Evolutionary conservation across 257 asterid genomes (phyloP), one percentile per base, ranked within the genome.

Genomic region (Nicotiana obtusifolia): DNA sequence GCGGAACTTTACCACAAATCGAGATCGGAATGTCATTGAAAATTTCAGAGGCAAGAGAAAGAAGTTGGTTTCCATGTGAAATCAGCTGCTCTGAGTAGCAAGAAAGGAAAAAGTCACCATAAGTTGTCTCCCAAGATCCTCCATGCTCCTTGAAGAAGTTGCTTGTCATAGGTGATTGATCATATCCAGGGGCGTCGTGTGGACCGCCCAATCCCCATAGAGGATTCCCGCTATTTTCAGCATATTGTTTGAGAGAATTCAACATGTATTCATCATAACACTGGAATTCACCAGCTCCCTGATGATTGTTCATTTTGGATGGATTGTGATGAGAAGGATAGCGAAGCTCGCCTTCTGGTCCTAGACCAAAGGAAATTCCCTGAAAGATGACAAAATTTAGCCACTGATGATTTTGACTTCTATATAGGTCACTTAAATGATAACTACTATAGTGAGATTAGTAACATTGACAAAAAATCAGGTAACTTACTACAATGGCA

Each of bases 171-270:
- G 97, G 95, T 30, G 81, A 54, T 69, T 87, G 92, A 67, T 86
- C 62, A 5, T 88, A 87, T 76, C 82, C 54, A 0, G 97, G 90
- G 59, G 97, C 85, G 28, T 93, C 90, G 52, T 95, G 98, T 47
- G 99, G 99, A 19, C 98, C 98, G 10, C 93, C 89, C 4, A 89
- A 90, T 8, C 99, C 99, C 97, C 97, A 95, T 2, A 92, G 88
- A 60, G 98, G 95, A 61, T 90, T 89, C 68, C 95, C 92, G 0
- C 2, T 64, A 30, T 77, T 35, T 44, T 92, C 94, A 0, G 97
- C 95, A 1, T 90, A 94, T 64, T 78, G 85, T 83, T 87, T 92
- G 60, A 95, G 97, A 56, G 88, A 62, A 19, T 44, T 81, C 13
- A 95, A 95, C 97, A 90, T 89, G 83, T 90, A 82, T 80, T 87